These are phyloP conservation scores for Solanum piurae DNA, from an alignment of 257 asterid genomes.

Conservation along the genomic window DNA sequence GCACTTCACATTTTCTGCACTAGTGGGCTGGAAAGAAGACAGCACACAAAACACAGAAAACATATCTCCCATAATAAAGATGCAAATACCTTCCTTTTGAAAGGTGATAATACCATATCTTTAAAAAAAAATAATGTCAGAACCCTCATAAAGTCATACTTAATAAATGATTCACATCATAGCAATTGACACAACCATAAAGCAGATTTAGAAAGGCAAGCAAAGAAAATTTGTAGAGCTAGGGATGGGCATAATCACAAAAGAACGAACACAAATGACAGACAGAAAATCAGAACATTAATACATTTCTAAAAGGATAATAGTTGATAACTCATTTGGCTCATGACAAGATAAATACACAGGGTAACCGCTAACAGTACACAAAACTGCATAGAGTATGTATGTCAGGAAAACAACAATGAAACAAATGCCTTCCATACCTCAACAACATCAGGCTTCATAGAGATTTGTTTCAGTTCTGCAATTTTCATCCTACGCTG, in stretches of 20 bases:
- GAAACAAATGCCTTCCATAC: conserved; percentile 17
- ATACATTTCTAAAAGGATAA: neutral
- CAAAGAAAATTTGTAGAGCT: neutral
- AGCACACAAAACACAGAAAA: neutral
- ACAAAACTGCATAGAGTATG: neutral
- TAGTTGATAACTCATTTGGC: neutral
- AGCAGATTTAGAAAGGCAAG: neutral
- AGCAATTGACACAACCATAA: neutral
- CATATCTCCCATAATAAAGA: neutral
- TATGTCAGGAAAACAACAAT: neutral
- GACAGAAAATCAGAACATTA: neutral
- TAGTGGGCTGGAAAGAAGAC: neutral
- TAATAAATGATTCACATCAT: neutral
- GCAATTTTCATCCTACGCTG: conserved; percentile 96
- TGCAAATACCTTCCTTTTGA: neutral
- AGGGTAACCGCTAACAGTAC: neutral
- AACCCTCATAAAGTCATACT: neutral
- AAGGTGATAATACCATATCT: neutral
- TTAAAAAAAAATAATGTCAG: neutral
- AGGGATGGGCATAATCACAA: neutral
- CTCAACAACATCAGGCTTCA: conserved; percentile 97
- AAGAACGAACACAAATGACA: neutral
- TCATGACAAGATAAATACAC: neutral
- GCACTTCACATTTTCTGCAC: neutral
- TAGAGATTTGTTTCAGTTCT: conserved; percentile 67